Evolutionary conservation across 1,139 yeast species (phyloP), one percentile per base, ranked within the genome.

Genomic region (Debaryomyces sp.): DNA sequence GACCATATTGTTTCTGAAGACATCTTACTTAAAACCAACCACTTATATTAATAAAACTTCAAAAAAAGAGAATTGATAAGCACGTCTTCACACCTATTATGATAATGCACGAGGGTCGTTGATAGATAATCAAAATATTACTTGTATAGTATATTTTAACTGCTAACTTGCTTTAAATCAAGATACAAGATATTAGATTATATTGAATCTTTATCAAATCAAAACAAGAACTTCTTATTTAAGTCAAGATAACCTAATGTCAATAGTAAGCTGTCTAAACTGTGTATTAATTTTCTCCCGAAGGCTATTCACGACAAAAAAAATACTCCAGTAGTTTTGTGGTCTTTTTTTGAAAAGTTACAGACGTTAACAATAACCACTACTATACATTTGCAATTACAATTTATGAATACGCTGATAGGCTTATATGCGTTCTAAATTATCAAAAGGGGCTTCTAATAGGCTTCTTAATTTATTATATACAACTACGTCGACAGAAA

Each of bases 1-100:
- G 75, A 68, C 77, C 77, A 71, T 51, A 72, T 71, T 26, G 76
- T 70, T 58, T 71, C 77, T 6, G 72, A 62, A 50, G 61, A 65
- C 67, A 62, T 60, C 13, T 42, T 32, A 13, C 22, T 32, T 46
- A n/a, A 27, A 23, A 26, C 22, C 44, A 22, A 41, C 15, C 38
- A 26, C 26, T 5, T 32, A 27, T 22, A 40, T 6, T n/a, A 32
- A 32, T 10, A 10, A 13, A 15, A 17, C 18, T 24, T 13, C 13
- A 27, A 27, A 29, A 26, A 29, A 26, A 41, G n/a, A 12, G 37
- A 41, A 30, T 22, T n/a, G 15, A 41, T 21, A 27, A 41, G 10
- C 36, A 35, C 38, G 27, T 41, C 32, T 41, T 41, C 22, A 41
- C 36, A 41, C 22, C 26, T 30, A 30, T 35, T 35, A 41, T 13